A percentile compares a stretch with the other conserved stretches of the same genome.
phyloP scores from a whole-genome alignment of 2,329 filamentous ascomycete species.

The Tolypocladium endophyticum region DNA sequence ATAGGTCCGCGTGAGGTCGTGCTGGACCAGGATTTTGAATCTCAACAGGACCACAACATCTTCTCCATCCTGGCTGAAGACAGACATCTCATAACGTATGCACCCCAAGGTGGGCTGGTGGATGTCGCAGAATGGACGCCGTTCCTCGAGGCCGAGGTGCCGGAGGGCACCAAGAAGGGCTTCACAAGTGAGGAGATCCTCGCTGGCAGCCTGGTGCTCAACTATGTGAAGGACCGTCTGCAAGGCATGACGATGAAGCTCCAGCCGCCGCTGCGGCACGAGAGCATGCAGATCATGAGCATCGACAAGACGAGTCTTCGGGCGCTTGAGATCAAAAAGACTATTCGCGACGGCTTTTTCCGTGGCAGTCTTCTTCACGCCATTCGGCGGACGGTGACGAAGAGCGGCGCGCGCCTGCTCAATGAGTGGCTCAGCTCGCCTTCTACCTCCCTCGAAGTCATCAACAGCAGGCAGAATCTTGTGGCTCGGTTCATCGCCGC shows the following conservation, averaged over 20 bases:
- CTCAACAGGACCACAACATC: conserved; percentile 48
- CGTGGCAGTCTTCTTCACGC: conserved; percentile 83
- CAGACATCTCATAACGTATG: conserved; percentile 65
- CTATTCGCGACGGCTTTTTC: conserved; percentile 67
- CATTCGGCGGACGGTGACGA: conserved; percentile 82
- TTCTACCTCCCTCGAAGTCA: conserved; percentile 73
- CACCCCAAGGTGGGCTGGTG: conserved; percentile 34
- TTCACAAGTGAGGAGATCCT: conserved; percentile 62
- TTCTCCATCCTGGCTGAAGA: conserved; percentile 64
- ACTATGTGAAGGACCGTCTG: conserved; percentile 72
- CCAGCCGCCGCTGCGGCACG: conserved; percentile 68
- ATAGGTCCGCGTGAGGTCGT: conserved; percentile 80
- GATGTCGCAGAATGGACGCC: conserved; percentile 56
- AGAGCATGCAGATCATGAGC: conserved; percentile 67
- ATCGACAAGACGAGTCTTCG: conserved; percentile 90
- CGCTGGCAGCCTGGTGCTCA: conserved; percentile 71
- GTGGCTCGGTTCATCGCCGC: conserved; percentile 64
- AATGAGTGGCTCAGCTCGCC: conserved; percentile 81
- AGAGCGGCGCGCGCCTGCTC: conserved; percentile 76
- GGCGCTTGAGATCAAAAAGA: conserved; percentile 80
- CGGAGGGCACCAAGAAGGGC: conserved; percentile 34
- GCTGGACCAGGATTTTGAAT: conserved; percentile 53
- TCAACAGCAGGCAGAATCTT: conserved; percentile 70
- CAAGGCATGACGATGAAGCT: conserved; percentile 71
- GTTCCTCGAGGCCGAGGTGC: conserved; percentile 66